These are phyloP conservation scores for Alternaria ventricosa DNA, from an alignment of 2,329 filamentous ascomycete species.

Conservation along the genomic window DNA sequence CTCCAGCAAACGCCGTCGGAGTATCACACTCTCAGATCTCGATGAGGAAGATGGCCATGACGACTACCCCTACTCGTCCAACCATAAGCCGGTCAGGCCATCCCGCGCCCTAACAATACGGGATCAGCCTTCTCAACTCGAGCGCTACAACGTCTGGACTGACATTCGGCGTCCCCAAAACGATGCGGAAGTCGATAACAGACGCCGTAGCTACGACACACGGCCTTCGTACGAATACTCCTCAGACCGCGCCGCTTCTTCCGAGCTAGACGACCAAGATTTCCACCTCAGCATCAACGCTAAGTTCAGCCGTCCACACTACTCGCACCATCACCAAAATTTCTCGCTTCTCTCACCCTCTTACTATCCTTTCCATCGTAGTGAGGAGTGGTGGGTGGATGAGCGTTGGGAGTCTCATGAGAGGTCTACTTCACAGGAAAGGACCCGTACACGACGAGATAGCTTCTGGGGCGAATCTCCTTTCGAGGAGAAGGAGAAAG, in stretches of 20 bases:
- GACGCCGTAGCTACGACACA: slow-evolving; percentile 4
- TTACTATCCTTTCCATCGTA: slow-evolving; percentile 26
- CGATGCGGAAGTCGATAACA: slow-evolving; percentile 14
- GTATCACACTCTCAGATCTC: slow-evolving; percentile 30
- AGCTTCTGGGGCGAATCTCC: slow-evolving; percentile 17
- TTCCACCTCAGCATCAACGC: slow-evolving; percentile 33
- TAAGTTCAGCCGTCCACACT: slow-evolving; percentile 25
- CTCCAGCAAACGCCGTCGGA: slow-evolving; percentile 33
- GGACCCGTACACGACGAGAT: slow-evolving; percentile 7
- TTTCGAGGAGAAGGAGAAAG: slow-evolving; percentile 18
- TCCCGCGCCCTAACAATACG: slow-evolving; percentile 38
- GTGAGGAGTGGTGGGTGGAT: slow-evolving; percentile 37
- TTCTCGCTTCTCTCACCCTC: slow-evolving; percentile 21
- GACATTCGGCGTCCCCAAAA: slow-evolving; percentile 12
- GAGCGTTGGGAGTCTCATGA: slow-evolving; percentile 37
- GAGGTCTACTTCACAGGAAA: slow-evolving; percentile 16
- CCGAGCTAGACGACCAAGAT: slow-evolving; percentile 25
- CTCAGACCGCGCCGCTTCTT: slow-evolving; percentile 13
- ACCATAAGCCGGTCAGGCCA: slow-evolving; percentile 18
- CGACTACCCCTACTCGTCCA: slow-evolving; percentile 36
- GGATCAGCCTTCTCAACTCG: slow-evolving; percentile 33
- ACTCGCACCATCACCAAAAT: slow-evolving; percentile 16
- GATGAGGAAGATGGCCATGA: slow-evolving; percentile 33
- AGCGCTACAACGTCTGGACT: slow-evolving; percentile 44
- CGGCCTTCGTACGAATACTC: slow-evolving; percentile 14